These are phyloP conservation scores for Boletellus emodensis DNA, from an alignment of 768 basidiomycete species.

Conservation along the genomic window DNA sequence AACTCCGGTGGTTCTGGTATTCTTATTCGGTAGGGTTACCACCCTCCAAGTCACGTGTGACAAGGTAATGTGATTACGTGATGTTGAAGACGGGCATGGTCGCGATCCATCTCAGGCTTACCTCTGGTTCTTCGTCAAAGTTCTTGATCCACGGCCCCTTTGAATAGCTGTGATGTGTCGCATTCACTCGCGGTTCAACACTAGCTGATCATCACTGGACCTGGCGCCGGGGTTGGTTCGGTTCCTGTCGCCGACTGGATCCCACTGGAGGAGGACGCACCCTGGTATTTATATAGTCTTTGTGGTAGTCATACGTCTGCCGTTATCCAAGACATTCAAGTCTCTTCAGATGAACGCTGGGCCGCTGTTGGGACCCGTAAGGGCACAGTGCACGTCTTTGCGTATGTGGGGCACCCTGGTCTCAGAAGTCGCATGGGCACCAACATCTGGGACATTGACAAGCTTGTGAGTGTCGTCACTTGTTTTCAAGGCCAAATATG, in stretches of 20 bases:
- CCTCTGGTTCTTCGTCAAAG: no score
- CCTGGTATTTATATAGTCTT: slow-evolving; percentile 64
- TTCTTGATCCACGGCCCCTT: no score
- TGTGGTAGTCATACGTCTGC: slow-evolving; percentile 69
- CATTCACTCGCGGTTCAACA: no score
- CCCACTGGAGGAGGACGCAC: slow-evolving; percentile 21
- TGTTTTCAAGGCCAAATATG: no score
- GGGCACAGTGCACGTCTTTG: slow-evolving; percentile 68
- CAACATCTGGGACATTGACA: slow-evolving; percentile 8
- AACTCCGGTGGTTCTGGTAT: no score
- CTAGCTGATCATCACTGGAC: not conserved
- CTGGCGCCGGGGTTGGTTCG: slow-evolving; percentile 2
- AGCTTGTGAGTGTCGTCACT: no score
- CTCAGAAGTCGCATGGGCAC: slow-evolving; percentile 56
- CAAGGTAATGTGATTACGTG: no score
- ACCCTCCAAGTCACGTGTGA: no score
- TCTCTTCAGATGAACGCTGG: slow-evolving; percentile 48
- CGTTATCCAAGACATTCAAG: slow-evolving; percentile 48
- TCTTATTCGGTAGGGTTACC: no score
- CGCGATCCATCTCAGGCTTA: no score
- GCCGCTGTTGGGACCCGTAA: slow-evolving; percentile 62
- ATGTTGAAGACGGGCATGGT: no score
- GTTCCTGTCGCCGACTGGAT: slow-evolving; percentile 2
- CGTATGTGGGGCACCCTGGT: slow-evolving; percentile 70
- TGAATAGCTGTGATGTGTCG: no score